Base-by-base conservation (phyloP, 1,284 basidiomycete species). In the Heliocybe sulcata region DNA sequence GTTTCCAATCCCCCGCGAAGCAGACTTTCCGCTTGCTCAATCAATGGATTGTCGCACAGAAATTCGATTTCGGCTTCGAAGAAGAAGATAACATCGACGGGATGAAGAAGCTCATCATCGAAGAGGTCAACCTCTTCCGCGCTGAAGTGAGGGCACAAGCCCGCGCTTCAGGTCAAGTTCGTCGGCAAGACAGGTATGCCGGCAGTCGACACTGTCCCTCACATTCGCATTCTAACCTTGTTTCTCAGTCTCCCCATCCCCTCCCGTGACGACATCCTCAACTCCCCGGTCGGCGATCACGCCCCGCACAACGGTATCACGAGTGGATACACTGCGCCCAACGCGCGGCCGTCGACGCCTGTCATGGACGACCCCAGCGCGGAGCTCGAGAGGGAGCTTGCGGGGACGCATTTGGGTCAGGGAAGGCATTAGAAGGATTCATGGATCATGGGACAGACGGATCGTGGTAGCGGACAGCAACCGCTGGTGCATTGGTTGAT, bases 21-120 rank as follows among this genome's bases (percentile, higher is more conserved):
- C n/a, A n/a, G n/a, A n/a, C n/a, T n/a, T n/a, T n/a, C n/a, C n/a
- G n/a, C n/a, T n/a, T n/a, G n/a, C n/a, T n/a, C n/a, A n/a, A n/a
- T n/a, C n/a, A n/a, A n/a, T n/a, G n/a, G n/a, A n/a, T n/a, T n/a
- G n/a, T n/a, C n/a, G n/a, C n/a, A n/a, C n/a, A 92, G 85, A 87
- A 90, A 73, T 98, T 99, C 64, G 94, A 99, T 72, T 99, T 99
- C 67, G 81, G 86, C n/a, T 99, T 99, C 62, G 97, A 99, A 72
- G 87, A 89, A 59, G 96, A 98, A 70, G 96, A 99, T 60, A 86
- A 87, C 54, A 94, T 95, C 57, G 92, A 97, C 54, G 97, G 97
- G 22, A 99, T 99, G 97, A 93, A 96, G 72, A 83, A 83, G 60
- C 73, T 99, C 64, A 99, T 99, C 63, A 83, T 98, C 12, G 85